Base-by-base conservation (phyloP, 805 yeast genomes). In the Saccharomycopsis malanga region DNA sequence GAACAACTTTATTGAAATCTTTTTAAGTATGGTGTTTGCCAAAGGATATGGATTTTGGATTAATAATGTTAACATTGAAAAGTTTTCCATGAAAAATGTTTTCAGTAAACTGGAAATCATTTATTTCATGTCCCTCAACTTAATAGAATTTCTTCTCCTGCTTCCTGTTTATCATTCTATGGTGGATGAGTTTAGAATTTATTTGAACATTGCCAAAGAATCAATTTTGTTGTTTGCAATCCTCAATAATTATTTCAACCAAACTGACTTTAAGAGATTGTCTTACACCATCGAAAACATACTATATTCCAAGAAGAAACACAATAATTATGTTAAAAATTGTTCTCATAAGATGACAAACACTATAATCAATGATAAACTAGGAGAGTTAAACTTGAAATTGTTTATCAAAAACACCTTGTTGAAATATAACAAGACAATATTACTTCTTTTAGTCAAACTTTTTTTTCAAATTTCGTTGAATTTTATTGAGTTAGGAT, bases 31-130 rank as follows among this genome's bases (percentile, higher is more conserved):
- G 22, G 17, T 45, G 22, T 40, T 45, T 20, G 21, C 39, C 17
- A 43, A 41, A 30, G 49, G 49, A 4, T 38, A 30, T 21, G 49
- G 49, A 7, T 40, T 45, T 29, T 45, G 49, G 49, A 10, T 29
- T 32, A 34, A 25, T 21, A 27, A 23, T 22, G 20, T n/a, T 14
- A 42, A 41, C 20, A 15, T 39, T 24, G 17, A 15, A 29, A 24
- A 24, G 24, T 15, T 20, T 40, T 23, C 46, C 17, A 7, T 21
- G n/a, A n/a, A n/a, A n/a, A n/a, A n/a, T n/a, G n/a, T n/a, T n/a
- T n/a, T n/a, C n/a, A n/a, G n/a, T n/a, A n/a, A n/a, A n/a, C n/a
- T n/a, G n/a, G n/a, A n/a, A n/a, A n/a, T n/a, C n/a, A n/a, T n/a
- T 39, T 25, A 21, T 34, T 24, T 29, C 10, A 14, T 34, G 5